Evolutionary conservation across 768 basidiomycete genomes (phyloP), one percentile per base, ranked within the genome.

Genomic region (Lentinula sp.): DNA sequence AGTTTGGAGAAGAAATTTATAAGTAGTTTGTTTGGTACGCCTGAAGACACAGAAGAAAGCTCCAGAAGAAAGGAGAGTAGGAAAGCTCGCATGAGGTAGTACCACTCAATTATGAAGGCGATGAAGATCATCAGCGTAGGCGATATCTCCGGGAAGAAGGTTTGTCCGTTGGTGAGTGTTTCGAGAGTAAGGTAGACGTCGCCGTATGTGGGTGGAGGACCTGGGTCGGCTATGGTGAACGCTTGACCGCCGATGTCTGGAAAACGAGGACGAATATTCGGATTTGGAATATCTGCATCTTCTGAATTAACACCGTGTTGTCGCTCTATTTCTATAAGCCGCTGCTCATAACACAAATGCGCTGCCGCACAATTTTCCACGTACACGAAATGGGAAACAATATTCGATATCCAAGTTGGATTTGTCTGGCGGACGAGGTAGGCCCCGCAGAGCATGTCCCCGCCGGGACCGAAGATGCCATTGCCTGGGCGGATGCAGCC

Each of bases 401-500:
- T 79, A 61, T 78, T 76, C 4, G 67, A 62, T 36, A 83, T 76
- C 89, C 89, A 92, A 0, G 84, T 82, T 1, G 84, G 85, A 66
- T 86, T 89, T 54, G 73, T 69, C 67, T 79, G 73, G 49, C 86
- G 81, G 2, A 79, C 73, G 46, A 92, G 80, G 68, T 86, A 88
- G 18, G 83, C 80, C 2, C 81, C 87, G 56, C 81, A 84, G 10
- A 88, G 67, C 66, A 87, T 79, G 69, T 91, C 90, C 4, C 89
- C 90, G 41, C 88, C 83, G 1, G 89, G 85, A 1, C 90, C 90
- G 69, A 83, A 92, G 3, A 90, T 72, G 0, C 87, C 88, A 62
- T 91, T 91, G 0, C 90, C 88, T 2, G 90, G 90, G n/a, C 90
- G 83, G 46, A 92, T 76, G 63, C 83, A 86, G 0, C 90, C 89